phyloP scores from a whole-genome alignment of 306 rosid genomes.

The Medicago arabica region DNA sequence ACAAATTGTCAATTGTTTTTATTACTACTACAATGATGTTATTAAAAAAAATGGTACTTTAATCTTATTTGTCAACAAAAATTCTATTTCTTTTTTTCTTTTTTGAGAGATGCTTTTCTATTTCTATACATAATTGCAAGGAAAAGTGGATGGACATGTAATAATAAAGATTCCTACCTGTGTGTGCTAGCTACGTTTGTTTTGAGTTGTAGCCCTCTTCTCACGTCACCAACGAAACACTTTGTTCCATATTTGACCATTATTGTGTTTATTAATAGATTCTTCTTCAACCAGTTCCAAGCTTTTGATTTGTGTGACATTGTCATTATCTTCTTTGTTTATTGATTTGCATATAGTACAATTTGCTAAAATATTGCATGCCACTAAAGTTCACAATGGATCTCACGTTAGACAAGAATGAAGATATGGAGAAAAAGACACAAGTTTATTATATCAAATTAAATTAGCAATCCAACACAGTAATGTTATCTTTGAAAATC shows the following conservation, averaged over 20 bases:
- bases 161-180: neutral
- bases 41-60: too few species aligned
- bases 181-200: constrained; percentile 34
- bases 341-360: constrained; percentile 34
- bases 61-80: too few species aligned
- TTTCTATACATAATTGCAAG: too few species aligned
- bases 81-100: too few species aligned
- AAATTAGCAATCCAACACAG: constrained; percentile 41
- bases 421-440: constrained; percentile 53
- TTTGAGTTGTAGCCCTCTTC: constrained; percentile 35
- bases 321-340: constrained; percentile 32
- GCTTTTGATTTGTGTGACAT: constrained; percentile 16
- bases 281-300: constrained; percentile 35
- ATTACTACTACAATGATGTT: too few species aligned
- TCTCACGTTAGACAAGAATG: constrained; percentile 45
- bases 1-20: too few species aligned
- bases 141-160: too few species aligned
- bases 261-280: constrained; percentile 28
- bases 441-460: constrained; percentile 42
- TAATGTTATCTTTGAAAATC: constrained; percentile 41
- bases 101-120: too few species aligned
- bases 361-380: constrained; percentile 35
- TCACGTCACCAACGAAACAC: constrained; percentile 41
- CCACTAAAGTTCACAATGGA: constrained; percentile 39
- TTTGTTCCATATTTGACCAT: constrained; percentile 9